Evolutionary conservation across 1,139 yeast species (phyloP).

Genomic region (Pneumocystis jirovecii): DNA sequence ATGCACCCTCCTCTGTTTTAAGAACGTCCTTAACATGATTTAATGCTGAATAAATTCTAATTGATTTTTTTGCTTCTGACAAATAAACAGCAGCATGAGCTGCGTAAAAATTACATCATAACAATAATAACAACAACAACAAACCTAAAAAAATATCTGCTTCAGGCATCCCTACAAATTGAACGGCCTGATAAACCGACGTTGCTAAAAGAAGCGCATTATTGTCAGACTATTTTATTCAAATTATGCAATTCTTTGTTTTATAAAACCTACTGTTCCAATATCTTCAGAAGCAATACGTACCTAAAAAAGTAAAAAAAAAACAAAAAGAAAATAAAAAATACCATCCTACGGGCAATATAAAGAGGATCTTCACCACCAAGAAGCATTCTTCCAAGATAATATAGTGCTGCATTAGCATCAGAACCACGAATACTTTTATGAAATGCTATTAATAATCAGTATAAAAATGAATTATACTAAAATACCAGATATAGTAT

Average conservation of each 20-base stretch:
- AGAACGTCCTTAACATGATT: conserved; percentile 46
- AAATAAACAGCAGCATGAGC: conserved; percentile 87
- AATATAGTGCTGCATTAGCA: conserved; percentile 78
- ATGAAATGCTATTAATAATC: conserved; percentile 36
- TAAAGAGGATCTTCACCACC: conserved; percentile 92
- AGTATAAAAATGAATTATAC: not conserved
- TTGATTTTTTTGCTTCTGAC: conserved; percentile 74
- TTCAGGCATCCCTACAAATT: conserved; percentile 93
- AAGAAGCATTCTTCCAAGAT: conserved; percentile 68
- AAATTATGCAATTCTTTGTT: conserved; percentile 49
- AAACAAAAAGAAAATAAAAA: conserved; percentile 42
- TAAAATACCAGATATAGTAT: conserved; percentile 59
- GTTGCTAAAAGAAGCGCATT: conserved; percentile 73
- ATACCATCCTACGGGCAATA: conserved; percentile 77
- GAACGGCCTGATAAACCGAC: conserved; percentile 73
- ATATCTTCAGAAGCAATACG: conserved; percentile 31
- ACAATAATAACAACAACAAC: not conserved
- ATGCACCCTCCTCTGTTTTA: conserved; percentile 41
- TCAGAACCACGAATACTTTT: conserved; percentile 79
- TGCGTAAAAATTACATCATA: not conserved
- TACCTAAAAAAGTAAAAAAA: conserved; percentile 29
- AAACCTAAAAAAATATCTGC: conserved; percentile 55
- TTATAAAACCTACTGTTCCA: conserved; percentile 15
- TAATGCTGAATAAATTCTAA: conserved; percentile 69
- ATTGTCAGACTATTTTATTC: conserved; percentile 36